phyloP scores from a whole-genome alignment of 768 basidiomycete species.

The Suillus spraguei region DNA sequence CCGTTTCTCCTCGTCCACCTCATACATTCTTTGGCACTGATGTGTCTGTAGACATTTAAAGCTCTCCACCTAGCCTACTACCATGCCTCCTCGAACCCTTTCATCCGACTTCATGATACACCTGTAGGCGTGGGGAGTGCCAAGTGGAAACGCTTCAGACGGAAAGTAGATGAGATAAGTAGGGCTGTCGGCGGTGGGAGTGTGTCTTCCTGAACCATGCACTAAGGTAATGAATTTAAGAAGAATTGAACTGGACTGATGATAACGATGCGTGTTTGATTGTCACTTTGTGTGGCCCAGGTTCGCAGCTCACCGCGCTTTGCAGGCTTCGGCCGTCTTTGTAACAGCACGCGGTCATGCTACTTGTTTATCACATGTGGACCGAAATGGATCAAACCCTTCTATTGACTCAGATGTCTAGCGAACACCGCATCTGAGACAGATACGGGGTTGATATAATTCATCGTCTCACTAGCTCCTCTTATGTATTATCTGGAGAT shows the following conservation, averaged over 20 bases:
- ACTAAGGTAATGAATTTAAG: conserved; percentile 21
- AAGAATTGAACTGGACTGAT: not conserved
- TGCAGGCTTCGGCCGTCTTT: conserved; percentile 26
- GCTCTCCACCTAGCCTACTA: conserved; percentile 90
- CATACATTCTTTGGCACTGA: not conserved
- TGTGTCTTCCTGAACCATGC: conserved; percentile 24
- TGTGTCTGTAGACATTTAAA: conserved; percentile 69
- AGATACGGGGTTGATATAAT: conserved; percentile 80
- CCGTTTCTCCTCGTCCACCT: not conserved
- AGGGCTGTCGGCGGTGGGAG: conserved; percentile 52
- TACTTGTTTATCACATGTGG: conserved; percentile 26
- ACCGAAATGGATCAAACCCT: conserved; percentile 67
- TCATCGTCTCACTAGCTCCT: not conserved
- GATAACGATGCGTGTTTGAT: not conserved
- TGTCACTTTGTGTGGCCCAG: conserved; percentile 11
- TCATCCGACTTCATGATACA: conserved; percentile 65
- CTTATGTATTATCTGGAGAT: not conserved
- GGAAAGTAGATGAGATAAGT: conserved; percentile 75
- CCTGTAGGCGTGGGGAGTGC: conserved; percentile 58
- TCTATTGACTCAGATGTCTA: conserved; percentile 80
- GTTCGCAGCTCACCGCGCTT: conserved; percentile 33
- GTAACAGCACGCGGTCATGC: conserved; percentile 23
- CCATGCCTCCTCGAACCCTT: conserved; percentile 82
- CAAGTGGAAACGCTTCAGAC: conserved; percentile 71
- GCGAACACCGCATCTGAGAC: conserved; percentile 75